phyloP scores from a whole-genome alignment of 495 filamentous ascomycete genomes.

The Aspergillus egyptiacus region DNA sequence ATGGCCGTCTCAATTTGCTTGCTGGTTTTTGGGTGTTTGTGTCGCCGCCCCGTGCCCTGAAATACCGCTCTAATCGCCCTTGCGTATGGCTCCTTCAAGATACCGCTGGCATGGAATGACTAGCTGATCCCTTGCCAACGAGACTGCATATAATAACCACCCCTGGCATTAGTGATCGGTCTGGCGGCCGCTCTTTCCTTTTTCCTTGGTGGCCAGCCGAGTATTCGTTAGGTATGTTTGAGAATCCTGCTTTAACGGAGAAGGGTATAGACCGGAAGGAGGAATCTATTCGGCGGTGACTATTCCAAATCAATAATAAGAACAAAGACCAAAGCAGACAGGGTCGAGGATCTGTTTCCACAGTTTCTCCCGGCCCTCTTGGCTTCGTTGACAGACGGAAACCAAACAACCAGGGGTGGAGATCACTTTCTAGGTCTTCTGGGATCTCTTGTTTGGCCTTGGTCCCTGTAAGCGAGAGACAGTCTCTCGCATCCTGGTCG shows the following conservation, averaged over 20 bases:
- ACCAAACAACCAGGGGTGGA: conserved; percentile 12
- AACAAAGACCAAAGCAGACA: not conserved
- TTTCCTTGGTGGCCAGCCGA: not conserved
- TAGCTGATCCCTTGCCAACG: not conserved
- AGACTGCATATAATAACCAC: conserved; percentile 14
- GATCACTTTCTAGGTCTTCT: conserved; percentile 18
- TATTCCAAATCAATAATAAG: not conserved
- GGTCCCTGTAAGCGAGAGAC: conserved; percentile 4
- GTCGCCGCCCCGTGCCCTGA: not conserved
- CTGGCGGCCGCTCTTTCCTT: conserved; percentile 1
- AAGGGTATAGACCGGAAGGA: not conserved
- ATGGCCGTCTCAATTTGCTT: not conserved
- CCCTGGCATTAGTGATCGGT: conserved; percentile 9
- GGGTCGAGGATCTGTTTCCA: not conserved
- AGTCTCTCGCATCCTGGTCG: not conserved
- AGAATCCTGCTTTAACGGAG: conserved; percentile 2
- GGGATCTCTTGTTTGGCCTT: too few relatives aligned
- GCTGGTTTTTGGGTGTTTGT: not conserved
- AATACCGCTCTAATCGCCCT: conserved; percentile 12
- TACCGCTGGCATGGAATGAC: not conserved
- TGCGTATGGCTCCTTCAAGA: conserved; percentile 8
- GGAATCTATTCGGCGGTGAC: not conserved
- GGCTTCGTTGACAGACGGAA: not conserved
- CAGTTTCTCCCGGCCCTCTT: not conserved
- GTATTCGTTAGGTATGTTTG: not conserved